These are phyloP conservation scores for Mollisia scopiformis DNA, from an alignment of 2,329 filamentous ascomycete species.

Conservation along the genomic window DNA sequence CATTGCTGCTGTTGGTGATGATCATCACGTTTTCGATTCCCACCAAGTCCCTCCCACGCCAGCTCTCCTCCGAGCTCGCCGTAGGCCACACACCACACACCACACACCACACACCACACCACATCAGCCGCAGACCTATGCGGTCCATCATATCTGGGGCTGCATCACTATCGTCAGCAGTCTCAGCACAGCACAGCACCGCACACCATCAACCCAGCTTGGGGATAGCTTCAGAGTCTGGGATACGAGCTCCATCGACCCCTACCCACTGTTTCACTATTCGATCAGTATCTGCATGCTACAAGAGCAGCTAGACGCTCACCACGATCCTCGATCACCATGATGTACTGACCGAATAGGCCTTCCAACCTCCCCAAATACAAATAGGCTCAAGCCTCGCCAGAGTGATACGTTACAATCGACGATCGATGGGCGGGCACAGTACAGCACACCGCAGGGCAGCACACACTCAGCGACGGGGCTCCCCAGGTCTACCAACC, in stretches of 20 bases:
- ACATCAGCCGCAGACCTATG: background rate
- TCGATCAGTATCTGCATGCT: too few relatives aligned
- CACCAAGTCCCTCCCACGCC: too few relatives aligned
- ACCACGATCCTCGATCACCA: background rate
- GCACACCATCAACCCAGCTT: background rate
- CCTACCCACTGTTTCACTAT: background rate
- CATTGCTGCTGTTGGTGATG: background rate
- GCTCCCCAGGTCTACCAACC: background rate
- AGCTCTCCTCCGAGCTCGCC: too few relatives aligned
- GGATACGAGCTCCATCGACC: background rate
- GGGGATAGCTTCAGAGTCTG: background rate
- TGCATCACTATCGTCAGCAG: background rate
- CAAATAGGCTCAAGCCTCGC: background rate
- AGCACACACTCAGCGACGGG: background rate
- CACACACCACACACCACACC: too few relatives aligned
- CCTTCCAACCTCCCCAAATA: too few relatives aligned
- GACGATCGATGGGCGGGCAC: too few relatives aligned
- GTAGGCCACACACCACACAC: too few relatives aligned
- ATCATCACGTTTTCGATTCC: background rate
- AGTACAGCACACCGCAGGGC: background rate
- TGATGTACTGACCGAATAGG: background rate
- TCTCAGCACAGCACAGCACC: background rate
- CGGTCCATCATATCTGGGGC: background rate
- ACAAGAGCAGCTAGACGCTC: background rate
- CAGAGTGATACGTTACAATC: background rate